Evolutionary conservation across 169 alveolate species (phyloP).

Genomic region (Eimeria necatrix): DNA sequence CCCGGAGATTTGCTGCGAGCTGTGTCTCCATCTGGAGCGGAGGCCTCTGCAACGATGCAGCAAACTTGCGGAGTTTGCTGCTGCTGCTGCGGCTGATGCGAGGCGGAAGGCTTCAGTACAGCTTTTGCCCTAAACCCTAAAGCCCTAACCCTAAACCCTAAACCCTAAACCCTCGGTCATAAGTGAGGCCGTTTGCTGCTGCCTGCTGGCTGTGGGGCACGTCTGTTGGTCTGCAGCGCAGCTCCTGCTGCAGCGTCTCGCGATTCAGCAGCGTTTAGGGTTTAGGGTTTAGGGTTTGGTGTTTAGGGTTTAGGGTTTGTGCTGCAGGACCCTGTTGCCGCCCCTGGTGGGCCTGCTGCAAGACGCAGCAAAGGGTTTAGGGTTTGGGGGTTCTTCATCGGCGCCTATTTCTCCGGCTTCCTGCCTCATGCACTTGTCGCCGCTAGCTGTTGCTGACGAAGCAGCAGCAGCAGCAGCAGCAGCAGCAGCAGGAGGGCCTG

Average conservation of each 20-base stretch:
- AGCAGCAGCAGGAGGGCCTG: neutral
- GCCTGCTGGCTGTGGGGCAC: too few species aligned
- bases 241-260: neutral
- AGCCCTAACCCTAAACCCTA: neutral
- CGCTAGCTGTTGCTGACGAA: slow-evolving; percentile 27
- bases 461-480: slow-evolving; percentile 8
- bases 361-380: slow-evolving; percentile 50
- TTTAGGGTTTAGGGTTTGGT: slow-evolving; percentile 21
- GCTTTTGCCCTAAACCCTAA: slow-evolving; percentile 22
- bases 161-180: neutral
- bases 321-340: slow-evolving; percentile 34
- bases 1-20: slow-evolving; percentile 49
- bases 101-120: slow-evolving; percentile 5
- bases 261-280: neutral
- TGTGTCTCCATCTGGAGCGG: slow-evolving; percentile 56
- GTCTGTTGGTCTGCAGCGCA: neutral
- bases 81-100: slow-evolving; percentile 63
- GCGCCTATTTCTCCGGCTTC: slow-evolving; percentile 15
- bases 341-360: slow-evolving; percentile 10
- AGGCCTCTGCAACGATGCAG: slow-evolving; percentile 50
- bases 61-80: slow-evolving; percentile 23
- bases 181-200: too few species aligned
- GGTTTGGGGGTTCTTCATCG: neutral
- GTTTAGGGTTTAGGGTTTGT: slow-evolving; percentile 1
- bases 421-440: slow-evolving; percentile 20